These are phyloP conservation scores for Alternaria atra DNA, from an alignment of 2,329 filamentous ascomycete species.

Conservation along the genomic window DNA sequence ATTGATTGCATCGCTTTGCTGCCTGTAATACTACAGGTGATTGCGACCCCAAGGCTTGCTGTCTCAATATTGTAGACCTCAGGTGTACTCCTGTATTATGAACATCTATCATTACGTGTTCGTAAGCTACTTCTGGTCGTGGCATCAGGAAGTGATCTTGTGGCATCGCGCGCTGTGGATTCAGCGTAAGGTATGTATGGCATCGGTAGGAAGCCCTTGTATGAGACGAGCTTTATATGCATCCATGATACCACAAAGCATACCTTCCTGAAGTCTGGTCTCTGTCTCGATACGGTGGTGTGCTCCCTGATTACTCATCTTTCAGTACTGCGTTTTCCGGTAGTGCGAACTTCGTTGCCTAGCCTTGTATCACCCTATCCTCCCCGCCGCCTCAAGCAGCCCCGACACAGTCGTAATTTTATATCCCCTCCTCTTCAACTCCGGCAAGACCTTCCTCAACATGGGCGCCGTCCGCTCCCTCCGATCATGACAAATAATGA, in stretches of 20 bases:
- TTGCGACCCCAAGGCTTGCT: neutral
- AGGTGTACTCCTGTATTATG: neutral
- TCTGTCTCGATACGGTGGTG: neutral
- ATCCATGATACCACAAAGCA: neutral
- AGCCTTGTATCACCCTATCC: neutral
- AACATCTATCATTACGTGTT: neutral
- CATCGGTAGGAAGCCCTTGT: neutral
- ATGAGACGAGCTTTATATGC: neutral
- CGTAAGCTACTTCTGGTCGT: neutral
- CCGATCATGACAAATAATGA: conserved; percentile 88
- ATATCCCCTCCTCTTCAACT: conserved; percentile 75
- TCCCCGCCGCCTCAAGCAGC: conserved; percentile 22
- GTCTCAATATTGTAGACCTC: no score
- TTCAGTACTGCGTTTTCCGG: neutral
- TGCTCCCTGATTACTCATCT: neutral
- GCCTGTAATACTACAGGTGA: neutral
- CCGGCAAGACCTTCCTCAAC: conserved; percentile 75
- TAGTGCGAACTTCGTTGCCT: neutral
- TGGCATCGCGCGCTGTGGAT: neutral
- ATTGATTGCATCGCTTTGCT: neutral
- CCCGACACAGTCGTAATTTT: conserved; percentile 69
- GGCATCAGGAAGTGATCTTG: neutral
- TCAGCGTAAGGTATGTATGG: neutral
- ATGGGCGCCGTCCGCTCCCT: conserved; percentile 84
- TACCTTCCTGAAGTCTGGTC: neutral